Base-by-base conservation (phyloP, 2,329 filamentous ascomycete genomes). In the Didymella lethalis region DNA sequence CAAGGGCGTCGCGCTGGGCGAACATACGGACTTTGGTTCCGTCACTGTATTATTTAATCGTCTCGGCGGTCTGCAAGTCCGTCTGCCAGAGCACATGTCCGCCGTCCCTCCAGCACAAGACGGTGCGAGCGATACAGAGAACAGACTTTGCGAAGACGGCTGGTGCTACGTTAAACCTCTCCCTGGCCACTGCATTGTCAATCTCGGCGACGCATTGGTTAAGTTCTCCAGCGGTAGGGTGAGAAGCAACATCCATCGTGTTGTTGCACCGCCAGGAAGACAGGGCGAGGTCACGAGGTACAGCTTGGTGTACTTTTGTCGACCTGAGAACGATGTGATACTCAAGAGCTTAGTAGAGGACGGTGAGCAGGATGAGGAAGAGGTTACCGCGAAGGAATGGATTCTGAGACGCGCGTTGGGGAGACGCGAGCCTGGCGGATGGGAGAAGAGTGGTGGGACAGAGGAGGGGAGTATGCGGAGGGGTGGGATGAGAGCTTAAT, bases 11-110 rank as follows among this genome's bases (percentile, higher is more conserved):
- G 79, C 80, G 2, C 65, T 84, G 23, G 82, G 82, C 23, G 82
- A 83, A 55, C 85, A 87, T 66, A 86, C 84, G 2, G 85, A 86
- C 63, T 86, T 86, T 62, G 84, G 84, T 45, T 82, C 77, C 50
- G 76, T 86, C 6, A 86, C 85, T 0, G 72, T 86, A 5, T 77
- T 87, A 2, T 85, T 86, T 71, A 86, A 86, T 70, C 78, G 82
- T 0, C 69, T 86, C 2, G 84, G 84, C 0, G 84, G 84, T 0
- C 75, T 86, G 7, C 84, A 86, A 65, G 81, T 86, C 3, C 74
- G 82, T 3, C 78, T 80, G 0, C 82, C 82, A 0, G 72, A 72
- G 0, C 63, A 65, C 4, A 75, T 73, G 23, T 0, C 41, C 57
- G 2, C 36, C 43, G 3, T 11, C 41, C n/a, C 55, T 62, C 3